Evolutionary conservation across 257 asterid species (phyloP).

Genomic region (Perilla frutescens): DNA sequence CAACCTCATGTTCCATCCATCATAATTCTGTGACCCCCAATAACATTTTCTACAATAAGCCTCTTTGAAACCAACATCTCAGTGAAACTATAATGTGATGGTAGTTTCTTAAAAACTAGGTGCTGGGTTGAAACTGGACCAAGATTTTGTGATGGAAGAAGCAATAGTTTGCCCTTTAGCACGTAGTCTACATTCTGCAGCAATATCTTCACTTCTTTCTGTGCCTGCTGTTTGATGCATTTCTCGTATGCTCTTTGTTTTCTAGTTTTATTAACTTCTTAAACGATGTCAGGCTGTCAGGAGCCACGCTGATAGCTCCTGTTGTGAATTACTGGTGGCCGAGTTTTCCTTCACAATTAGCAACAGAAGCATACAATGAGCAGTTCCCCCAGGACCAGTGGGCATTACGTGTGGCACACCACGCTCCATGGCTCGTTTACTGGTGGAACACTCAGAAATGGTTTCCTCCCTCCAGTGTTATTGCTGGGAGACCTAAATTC

Average conservation of each 20-base stretch:
- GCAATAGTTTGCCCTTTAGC: no score
- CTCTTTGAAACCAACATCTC: no score
- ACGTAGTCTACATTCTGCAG: no score
- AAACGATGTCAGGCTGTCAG: conserved; percentile 57
- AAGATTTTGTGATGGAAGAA: no score
- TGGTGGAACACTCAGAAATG: conserved; percentile 85
- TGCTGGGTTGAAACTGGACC: no score
- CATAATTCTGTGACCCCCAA: no score
- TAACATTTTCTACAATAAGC: no score
- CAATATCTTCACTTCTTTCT: no score
- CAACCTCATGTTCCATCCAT: no score
- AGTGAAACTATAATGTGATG: no score
- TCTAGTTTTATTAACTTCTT: not conserved
- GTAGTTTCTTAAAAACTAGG: no score
- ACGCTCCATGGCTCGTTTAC: conserved; percentile 68
- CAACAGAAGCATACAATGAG: conserved; percentile 52
- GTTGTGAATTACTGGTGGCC: conserved; percentile 86
- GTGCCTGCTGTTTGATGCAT: no score
- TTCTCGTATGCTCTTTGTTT: not conserved
- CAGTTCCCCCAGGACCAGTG: conserved; percentile 64
- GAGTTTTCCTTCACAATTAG: conserved; percentile 62
- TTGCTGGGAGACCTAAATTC: conserved; percentile 53
- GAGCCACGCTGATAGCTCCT: conserved; percentile 65
- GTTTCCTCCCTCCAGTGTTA: conserved; percentile 68
- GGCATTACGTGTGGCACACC: conserved; percentile 72